phyloP scores from a whole-genome alignment of 306 rosid species.

The Quercus variabilis region DNA sequence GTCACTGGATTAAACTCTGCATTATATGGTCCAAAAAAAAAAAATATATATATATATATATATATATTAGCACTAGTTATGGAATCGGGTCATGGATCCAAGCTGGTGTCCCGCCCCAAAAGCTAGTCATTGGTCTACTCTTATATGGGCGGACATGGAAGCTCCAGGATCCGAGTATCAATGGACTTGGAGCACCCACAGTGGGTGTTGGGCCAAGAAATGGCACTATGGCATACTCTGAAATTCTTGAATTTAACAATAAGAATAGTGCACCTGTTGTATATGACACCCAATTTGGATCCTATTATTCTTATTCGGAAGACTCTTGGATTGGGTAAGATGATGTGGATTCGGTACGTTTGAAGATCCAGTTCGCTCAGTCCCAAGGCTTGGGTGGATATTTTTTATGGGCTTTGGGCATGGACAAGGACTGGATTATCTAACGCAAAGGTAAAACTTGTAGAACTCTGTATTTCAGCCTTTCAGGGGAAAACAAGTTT shows the following conservation, averaged over 20 bases:
- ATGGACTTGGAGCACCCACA: conserved; percentile 47
- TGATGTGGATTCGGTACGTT: conserved; percentile 38
- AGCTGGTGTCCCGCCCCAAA: conserved; percentile 43
- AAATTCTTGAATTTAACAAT: conserved; percentile 38
- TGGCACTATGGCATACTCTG: conserved; percentile 43
- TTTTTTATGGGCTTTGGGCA: conserved; percentile 79
- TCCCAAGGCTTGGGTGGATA: conserved; percentile 58
- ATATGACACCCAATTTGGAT: conserved; percentile 43
- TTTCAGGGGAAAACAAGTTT: too few species aligned
- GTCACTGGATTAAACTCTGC: conserved; percentile 53
- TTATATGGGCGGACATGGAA: conserved; percentile 69
- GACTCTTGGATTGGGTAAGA: conserved; percentile 74
- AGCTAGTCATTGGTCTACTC: conserved; percentile 71
- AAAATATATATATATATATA: too few species aligned
- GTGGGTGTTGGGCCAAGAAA: conserved; percentile 46
- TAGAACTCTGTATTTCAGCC: too few species aligned
- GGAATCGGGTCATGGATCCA: conserved; percentile 67
- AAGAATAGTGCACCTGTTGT: conserved; percentile 33
- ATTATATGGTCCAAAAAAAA: conserved; percentile 33
- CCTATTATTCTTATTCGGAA: conserved; percentile 52
- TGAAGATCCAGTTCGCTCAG: conserved; percentile 49
- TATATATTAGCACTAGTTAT: conserved; percentile 38
- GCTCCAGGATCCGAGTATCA: conserved; percentile 33
- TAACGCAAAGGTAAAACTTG: conserved; percentile 43
- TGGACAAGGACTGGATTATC: conserved; percentile 67